Base-by-base conservation (phyloP, 257 asterid species). In the Solanum appendiculatum region DNA sequence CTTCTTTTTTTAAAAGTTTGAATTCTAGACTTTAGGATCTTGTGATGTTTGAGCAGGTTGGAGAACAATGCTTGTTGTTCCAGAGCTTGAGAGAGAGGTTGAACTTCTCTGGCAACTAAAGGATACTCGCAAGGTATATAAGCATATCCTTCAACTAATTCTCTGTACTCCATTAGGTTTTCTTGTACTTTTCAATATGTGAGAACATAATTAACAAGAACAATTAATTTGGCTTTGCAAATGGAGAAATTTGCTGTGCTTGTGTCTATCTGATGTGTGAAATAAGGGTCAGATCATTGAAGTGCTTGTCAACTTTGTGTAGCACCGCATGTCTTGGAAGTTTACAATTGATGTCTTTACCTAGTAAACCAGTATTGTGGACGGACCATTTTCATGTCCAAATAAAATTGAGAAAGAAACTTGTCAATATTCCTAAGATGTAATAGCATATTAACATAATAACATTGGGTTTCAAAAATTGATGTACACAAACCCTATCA, bases 31-130 rank as follows among this genome's bases (percentile, higher is more conserved):
- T 88, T 86, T 73, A 80, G 84, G 39, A 88, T 84, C 80, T 64
- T 88, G 42, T 56, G 78, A 46, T 80, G 21, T 77, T 86, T 91
- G 87, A 85, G 51, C 91, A 97, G 99, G 99, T 66, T 97, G 99
- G 99, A 96, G 99, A 92, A 97, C 99, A 46, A 97, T 97, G 99
- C 99, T 97, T 66, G 98, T 96, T 85, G 99, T 97, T 89, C 99
- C 99, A 5, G 99, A 97, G 97, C 98, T 97, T 73, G 99, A 95
- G 93, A 97, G 91, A 88, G 99, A 97, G 91, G 96, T 94, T 74
- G 95, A 93, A 88, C 95, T 94, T 91, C 98, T 97, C 23, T 95
- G 94, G 94, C 87, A 92, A 84, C 87, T 91, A 83, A 93, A 92
- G 92, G 95, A 94, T 86, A 86, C 89, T 69, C 96, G 99, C 87